Base-by-base conservation (phyloP, 768 basidiomycete species). In the Leccinellum albellum region DNA sequence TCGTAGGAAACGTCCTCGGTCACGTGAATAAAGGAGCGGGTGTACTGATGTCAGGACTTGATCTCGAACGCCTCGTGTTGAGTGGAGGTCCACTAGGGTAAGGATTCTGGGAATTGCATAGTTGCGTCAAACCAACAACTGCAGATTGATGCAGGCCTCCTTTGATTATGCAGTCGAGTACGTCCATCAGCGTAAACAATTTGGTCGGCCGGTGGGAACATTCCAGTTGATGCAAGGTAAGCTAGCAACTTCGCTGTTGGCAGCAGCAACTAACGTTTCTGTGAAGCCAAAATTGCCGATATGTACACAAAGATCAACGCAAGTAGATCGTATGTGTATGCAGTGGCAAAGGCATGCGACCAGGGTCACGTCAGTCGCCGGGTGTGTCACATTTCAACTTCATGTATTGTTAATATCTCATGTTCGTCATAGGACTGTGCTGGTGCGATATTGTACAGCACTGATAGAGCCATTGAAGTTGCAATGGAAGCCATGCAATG, bases 161-260 rank as follows among this genome's bases (percentile, higher is more conserved):
- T 94, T 96, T 66, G 94, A 97, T 70, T 78, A 87, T 60, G 87
- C 90, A 10, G 79, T 93, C 8, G 87, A 89, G 66, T 97, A 97
- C 69, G 82, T 94, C n/a, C 95, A 98, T 67, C 87, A 94, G 54
- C 82, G 95, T 60, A 85, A 92, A 72, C 95, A 98, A 68, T 98
- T 98, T 63, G 91, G 88, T 35, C 83, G 84, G 65, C 85, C 88
- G 10, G 80, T 98, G 44, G 95, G 90, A 21, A 88, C 88, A 32
- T 96, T 97, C 79, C 94, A 97, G 72, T 69, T 97, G 55, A 97
- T 98, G 91, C 95, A 97, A 82, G 94, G 94, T 85, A 68, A 66
- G 75, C 17, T 23, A 1, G 14, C 15, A 12, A 4, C 12, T n/a
- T 46, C 12, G 3, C 28, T 20, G 12, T 28, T 29, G 37, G 44